Percentiles rank a stretch among this genome's conserved stretches.
Conservation (phyloP, 2,329 filamentous ascomycete genomes). For the Domatiomyces globalis region DNA sequence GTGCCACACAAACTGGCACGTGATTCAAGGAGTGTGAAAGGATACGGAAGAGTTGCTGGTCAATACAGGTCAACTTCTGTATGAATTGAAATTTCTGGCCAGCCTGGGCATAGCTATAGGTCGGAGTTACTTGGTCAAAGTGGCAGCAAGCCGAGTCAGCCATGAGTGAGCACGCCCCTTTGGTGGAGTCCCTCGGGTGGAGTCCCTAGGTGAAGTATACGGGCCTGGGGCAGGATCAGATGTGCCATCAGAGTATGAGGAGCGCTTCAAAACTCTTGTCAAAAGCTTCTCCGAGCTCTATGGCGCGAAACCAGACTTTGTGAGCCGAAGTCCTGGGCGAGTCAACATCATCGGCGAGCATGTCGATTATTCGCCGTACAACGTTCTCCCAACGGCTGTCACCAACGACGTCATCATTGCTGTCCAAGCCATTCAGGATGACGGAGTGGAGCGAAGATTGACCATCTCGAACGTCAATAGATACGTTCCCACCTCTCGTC, state of each 20-base stretch:
- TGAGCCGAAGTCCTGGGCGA: constrained; percentile 78
- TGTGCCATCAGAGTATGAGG: constrained; percentile 51
- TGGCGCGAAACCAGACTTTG: constrained; percentile 58
- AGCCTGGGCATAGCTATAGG: no score
- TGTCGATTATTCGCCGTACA: constrained; percentile 96
- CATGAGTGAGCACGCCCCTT: constrained; percentile 11
- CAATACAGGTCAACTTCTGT: no score
- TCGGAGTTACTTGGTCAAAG: no score
- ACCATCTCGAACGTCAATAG: constrained; percentile 69
- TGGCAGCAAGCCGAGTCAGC: not conserved
- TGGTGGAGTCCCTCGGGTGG: constrained; percentile 14
- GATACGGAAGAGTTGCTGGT: no score
- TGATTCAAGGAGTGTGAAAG: no score
- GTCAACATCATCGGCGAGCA: constrained; percentile 99
- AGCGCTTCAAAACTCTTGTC: constrained; percentile 63
- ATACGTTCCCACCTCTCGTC: no score
- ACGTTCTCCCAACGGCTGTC: constrained; percentile 90
- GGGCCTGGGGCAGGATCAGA: constrained; percentile 56
- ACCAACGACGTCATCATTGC: constrained; percentile 82
- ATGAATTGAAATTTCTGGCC: no score
- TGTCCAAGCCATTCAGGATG: constrained; percentile 40
- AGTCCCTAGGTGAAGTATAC: constrained; percentile 17
- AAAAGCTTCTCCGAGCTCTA: constrained; percentile 57
- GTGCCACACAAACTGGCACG: no score
- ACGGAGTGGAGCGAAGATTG: constrained; percentile 40